A percentile compares a stretch with the other conserved stretches of the same genome.
phyloP scores from a whole-genome alignment of 495 filamentous ascomycete species.

The Melanomma pulvis-pyrius region DNA sequence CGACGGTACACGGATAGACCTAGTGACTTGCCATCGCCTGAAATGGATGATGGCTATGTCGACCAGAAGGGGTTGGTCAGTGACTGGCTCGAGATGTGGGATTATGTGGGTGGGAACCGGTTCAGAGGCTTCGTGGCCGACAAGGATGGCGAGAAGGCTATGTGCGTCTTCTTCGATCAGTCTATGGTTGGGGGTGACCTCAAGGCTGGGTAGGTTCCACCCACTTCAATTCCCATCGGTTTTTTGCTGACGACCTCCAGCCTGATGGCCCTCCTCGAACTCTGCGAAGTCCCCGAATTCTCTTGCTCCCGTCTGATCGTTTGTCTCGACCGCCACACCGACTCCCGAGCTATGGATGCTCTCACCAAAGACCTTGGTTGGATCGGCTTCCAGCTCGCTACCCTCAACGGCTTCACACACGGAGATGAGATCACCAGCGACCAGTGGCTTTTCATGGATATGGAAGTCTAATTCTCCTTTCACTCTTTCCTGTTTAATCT shows the following conservation, averaged over 20 bases:
- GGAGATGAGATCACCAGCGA: constrained; percentile 62
- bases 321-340: constrained; percentile 70
- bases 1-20: constrained; percentile 24
- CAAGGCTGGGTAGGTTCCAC: constrained; percentile 78
- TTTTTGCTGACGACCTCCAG: constrained; percentile 48
- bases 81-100: constrained; percentile 79
- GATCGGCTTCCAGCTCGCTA: constrained; percentile 85
- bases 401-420: constrained; percentile 71
- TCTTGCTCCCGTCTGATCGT: constrained; percentile 76
- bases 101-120: constrained; percentile 78
- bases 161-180: constrained; percentile 88
- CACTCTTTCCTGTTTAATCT: not conserved
- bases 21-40: constrained; percentile 35
- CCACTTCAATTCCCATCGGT: not conserved
- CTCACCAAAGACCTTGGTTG: constrained; percentile 82
- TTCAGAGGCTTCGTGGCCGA: constrained; percentile 82
- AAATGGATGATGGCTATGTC: constrained; percentile 20
- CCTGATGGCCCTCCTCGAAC: constrained; percentile 86
- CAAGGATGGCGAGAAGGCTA: constrained; percentile 63
- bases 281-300: constrained; percentile 69
- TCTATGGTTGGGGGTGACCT: constrained; percentile 70
- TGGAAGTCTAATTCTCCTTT: constrained; percentile 68
- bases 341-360: constrained; percentile 58
- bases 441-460: constrained; percentile 81
- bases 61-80: constrained; percentile 46